Conservation (phyloP, 2,329 filamentous ascomycete species). For the Dactylellina drechsleri region DNA sequence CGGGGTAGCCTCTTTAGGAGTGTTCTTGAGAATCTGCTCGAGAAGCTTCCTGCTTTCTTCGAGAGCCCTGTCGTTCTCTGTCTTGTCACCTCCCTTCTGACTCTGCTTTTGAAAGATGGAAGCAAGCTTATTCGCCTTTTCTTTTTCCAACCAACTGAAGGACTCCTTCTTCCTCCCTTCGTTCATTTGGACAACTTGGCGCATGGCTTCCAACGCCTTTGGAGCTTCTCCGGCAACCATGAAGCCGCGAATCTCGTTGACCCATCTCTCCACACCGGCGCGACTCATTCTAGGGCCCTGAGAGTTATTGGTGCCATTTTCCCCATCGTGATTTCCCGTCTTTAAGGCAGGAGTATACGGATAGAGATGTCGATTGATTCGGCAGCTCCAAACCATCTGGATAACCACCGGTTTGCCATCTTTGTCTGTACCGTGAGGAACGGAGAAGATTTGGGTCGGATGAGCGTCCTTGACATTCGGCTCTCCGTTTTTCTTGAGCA, state of each 20-base stretch:
- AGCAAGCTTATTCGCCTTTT: conserved; percentile 15
- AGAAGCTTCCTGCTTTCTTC: conserved; percentile 17
- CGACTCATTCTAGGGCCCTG: conserved; percentile 20
- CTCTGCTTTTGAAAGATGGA: background rate
- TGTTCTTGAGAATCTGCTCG: conserved; percentile 5
- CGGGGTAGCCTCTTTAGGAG: background rate
- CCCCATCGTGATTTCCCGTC: background rate
- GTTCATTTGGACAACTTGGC: conserved; percentile 40
- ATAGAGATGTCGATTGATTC: conserved; percentile 45
- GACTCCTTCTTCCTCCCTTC: conserved; percentile 44
- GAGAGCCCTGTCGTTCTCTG: background rate
- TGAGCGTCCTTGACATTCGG: conserved; percentile 24
- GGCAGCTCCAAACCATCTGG: conserved; percentile 44
- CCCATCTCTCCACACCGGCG: conserved; percentile 33
- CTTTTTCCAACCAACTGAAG: conserved; percentile 36
- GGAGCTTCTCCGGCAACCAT: background rate
- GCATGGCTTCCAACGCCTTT: conserved; percentile 34
- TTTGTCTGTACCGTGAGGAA: background rate
- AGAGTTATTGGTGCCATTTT: background rate
- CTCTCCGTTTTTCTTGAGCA: conserved; percentile 10
- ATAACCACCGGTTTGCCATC: conserved; percentile 14
- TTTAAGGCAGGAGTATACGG: background rate
- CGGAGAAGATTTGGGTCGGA: conserved; percentile 9
- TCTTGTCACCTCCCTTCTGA: background rate
- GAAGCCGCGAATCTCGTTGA: conserved; percentile 27